phyloP scores from a whole-genome alignment of 2,329 filamentous ascomycete genomes.

The Colletotrichum echinochloae region DNA sequence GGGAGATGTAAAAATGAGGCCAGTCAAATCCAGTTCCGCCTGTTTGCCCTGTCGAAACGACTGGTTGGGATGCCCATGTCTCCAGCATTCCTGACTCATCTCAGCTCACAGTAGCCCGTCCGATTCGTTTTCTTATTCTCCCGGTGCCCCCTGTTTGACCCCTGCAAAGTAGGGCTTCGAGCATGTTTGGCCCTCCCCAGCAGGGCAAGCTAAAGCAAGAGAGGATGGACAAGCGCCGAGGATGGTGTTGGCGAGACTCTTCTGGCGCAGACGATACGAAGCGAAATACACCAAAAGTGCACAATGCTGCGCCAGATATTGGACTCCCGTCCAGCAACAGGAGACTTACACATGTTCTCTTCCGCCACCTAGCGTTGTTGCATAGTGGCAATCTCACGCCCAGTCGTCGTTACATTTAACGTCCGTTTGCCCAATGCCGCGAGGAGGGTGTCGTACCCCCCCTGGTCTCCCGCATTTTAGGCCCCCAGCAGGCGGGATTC shows the following conservation, averaged over 20 bases:
- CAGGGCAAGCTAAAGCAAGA: conserved; percentile 6
- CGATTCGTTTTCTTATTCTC: conserved; percentile 29
- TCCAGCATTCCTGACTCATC: conserved; percentile 35
- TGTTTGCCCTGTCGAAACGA: conserved; percentile 24
- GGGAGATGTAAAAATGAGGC: conserved; percentile 6
- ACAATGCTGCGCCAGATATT: not conserved
- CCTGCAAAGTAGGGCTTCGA: conserved; percentile 37
- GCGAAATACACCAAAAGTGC: not conserved
- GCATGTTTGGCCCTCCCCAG: conserved; percentile 29
- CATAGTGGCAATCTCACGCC: not conserved
- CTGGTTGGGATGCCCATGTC: conserved; percentile 21
- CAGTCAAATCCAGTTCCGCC: conserved; percentile 23
- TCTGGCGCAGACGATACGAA: conserved; percentile 1
- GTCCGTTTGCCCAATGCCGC: conserved; percentile 23
- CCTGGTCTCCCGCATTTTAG: conserved; percentile 36
- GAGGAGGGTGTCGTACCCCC: conserved; percentile 4
- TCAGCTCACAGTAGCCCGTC: not conserved
- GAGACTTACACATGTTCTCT: conserved; percentile 35
- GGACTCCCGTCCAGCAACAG: conserved; percentile 25
- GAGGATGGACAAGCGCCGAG: conserved; percentile 10
- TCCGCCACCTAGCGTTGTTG: conserved; percentile 15
- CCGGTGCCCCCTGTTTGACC: conserved; percentile 19
- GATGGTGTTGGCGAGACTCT: conserved; percentile 1
- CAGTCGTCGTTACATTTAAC: not conserved
- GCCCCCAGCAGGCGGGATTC: conserved; percentile 24